A percentile compares a stretch with the other conserved stretches of the same genome.
These are phyloP conservation scores for Lipomyces japonicus DNA, from an alignment of 805 yeast species.

Conservation along the genomic window DNA sequence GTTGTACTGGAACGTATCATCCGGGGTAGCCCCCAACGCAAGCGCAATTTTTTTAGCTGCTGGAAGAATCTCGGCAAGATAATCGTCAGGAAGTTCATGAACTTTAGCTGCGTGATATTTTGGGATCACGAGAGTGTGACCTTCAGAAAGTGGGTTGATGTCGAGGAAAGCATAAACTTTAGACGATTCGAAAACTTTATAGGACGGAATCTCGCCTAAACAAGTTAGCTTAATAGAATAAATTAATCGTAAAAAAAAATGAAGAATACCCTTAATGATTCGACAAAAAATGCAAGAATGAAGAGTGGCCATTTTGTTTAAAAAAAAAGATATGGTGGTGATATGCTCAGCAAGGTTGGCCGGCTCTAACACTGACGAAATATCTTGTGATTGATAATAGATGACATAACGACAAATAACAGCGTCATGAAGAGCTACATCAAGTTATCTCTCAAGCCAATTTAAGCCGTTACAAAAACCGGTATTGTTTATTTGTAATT, in stretches of 20 bases:
- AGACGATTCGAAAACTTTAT: conserved; percentile 84
- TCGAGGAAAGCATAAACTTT: conserved; percentile 78
- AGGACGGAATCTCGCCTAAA: conserved; percentile 94
- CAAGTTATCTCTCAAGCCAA: too few relatives aligned
- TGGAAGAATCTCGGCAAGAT: conserved; percentile 80
- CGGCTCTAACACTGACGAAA: not conserved
- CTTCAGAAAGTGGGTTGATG: conserved; percentile 86
- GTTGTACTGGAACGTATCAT: conserved; percentile 72
- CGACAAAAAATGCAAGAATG: conserved; percentile 10
- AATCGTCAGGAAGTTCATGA: conserved; percentile 90
- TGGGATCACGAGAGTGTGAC: conserved; percentile 87
- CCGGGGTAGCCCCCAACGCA: conserved; percentile 53
- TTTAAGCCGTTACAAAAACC: too few relatives aligned
- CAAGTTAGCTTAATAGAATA: too few relatives aligned
- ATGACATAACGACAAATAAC: too few relatives aligned
- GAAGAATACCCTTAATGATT: conserved; percentile 5
- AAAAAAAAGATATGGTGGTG: not conserved
- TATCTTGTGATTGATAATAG: not conserved
- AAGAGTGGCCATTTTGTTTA: not conserved
- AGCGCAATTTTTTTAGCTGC: conserved; percentile 80
- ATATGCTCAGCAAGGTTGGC: not conserved
- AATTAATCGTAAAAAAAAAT: too few relatives aligned
- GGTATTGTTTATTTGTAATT: too few relatives aligned
- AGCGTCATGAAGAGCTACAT: too few relatives aligned
- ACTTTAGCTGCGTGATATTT: conserved; percentile 90